Base-by-base conservation (phyloP, 2,329 filamentous ascomycete species). In the Rhinocladiella mackenziei region DNA sequence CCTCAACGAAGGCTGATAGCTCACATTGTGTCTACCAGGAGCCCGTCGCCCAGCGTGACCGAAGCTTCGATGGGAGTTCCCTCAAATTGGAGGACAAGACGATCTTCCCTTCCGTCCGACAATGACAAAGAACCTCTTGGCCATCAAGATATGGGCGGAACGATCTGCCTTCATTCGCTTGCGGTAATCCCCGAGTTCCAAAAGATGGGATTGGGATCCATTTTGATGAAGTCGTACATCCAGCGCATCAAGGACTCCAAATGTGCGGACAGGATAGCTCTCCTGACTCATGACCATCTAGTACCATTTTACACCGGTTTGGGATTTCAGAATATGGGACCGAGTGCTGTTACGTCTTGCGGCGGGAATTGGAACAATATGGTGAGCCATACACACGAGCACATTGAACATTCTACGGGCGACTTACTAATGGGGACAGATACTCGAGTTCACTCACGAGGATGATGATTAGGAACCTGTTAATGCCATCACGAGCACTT, bases 311-410 rank as follows among this genome's bases (percentile, higher is more conserved):
- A 94, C 62, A 76, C 83, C 61, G 75, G 75, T n/a, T 75, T 87
- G 55, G 80, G 87, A 0, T 95, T 92, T 62, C 70, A 70, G 54
- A 78, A 83, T 55, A 65, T 74, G 20, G 87, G 89, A 0, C 69
- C 73, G 37, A 92, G 87, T 63, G 68, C 77, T 48, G 83, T 79
- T 38, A 72, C 77, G 45, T 89, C 88, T 66, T 84, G 82, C 14
- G 87, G 87, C 26, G 86, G 87, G 22, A 82, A 80, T 13, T 95
- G 89, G 88, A 74, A 79, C 56, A 82, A 92, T 62, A 81, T 95
- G 86, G 84, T 89, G 22, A 35, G 39, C n/a, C n/a, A 22, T 11
- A 11, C 8, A 6, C 14, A 5, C 14, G 5, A 32, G 15, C 30
- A 5, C 30, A 32, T 6, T 35, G 7, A 11, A 4, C 17, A 20